Base-by-base conservation (phyloP, 192 early-diverging fungal genomes). In the Coemansia umbellata region DNA sequence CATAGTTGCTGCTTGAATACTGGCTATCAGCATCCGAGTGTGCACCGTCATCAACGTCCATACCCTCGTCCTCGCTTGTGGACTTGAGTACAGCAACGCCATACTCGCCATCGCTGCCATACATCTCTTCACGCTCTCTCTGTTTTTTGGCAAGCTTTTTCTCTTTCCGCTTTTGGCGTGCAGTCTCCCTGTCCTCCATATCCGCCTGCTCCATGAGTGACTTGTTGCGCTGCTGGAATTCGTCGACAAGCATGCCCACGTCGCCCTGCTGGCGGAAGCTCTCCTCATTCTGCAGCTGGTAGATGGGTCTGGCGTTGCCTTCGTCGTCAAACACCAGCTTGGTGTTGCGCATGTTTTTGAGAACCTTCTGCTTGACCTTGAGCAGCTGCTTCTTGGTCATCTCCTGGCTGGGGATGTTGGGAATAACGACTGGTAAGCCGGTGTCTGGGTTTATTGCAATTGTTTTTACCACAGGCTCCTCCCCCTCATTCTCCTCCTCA, bases 291-390 rank as follows among this genome's bases (percentile, higher is more conserved):
- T 94, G 80, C 44, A 99, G 69, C 69, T 88, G 82, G 53, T 93
- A 92, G 8, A 86, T 52, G 50, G 84, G 80, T 11, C 64, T 69
- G 28, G 85, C 85, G 19, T 86, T 84, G 45, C 96, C 96, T 5
- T 96, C 93, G 53, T 99, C 96, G 78, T 97, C 92, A 75, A 96
- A 99, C 37, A 92, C 60, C 8, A 95, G 49, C 59, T 87, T 90
- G 32, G 87, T 73, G 60, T 78, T 82, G 27, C 85, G 81, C 40
- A 78, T 67, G 51, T 83, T 83, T 69, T 93, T 89, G 66, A 86
- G 60, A 24, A 78, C 69, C 66, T 94, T 92, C 36, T 91, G 76
- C 57, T 77, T 82, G 24, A 74, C 57, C 48, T 80, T 80, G 37
- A 70, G 63, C 48, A 84, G 39, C 52, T 83, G 71, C 14, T 68